These are phyloP conservation scores for Plenodomus lindquistii DNA, from an alignment of 2,329 filamentous ascomycete species.

Conservation along the genomic window DNA sequence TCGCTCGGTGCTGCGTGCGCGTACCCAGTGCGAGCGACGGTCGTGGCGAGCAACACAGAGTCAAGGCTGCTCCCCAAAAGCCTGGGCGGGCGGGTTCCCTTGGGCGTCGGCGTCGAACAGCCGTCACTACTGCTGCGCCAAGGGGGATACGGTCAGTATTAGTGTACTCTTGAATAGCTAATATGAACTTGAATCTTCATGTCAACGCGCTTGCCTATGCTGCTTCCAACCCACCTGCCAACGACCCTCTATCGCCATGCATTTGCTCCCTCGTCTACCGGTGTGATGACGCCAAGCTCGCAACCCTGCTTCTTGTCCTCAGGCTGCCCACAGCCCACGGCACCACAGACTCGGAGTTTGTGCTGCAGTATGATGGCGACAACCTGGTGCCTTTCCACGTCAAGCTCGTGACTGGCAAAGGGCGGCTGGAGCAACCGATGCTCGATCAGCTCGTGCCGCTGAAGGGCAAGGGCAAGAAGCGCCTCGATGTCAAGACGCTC, in stretches of 20 bases:
- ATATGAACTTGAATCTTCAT: constrained; percentile 11
- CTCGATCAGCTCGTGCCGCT: constrained; percentile 6
- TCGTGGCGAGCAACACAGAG: constrained; percentile 7
- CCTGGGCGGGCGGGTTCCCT: constrained; percentile 17
- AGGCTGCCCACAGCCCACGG: constrained; percentile 4
- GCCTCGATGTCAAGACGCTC: constrained; percentile 11
- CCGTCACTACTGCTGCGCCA: no score
- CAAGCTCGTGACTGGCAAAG: constrained; percentile 7
- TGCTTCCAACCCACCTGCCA: constrained; percentile 3
- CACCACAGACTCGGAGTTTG: constrained; percentile 4
- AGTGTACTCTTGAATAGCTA: constrained; percentile 8
- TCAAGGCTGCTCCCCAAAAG: constrained; percentile 16
- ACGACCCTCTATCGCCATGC: constrained; percentile 6
- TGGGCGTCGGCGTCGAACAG: no score
- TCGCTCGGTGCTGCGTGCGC: constrained; percentile 5
- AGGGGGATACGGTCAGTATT: constrained; percentile 12
- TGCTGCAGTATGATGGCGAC: constrained; percentile 13
- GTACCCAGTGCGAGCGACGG: constrained; percentile 11
- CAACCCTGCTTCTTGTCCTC: constrained; percentile 9
- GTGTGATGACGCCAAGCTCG: constrained; percentile 10
- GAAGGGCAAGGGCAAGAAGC: constrained; percentile 7
- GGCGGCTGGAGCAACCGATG: constrained; percentile 1
- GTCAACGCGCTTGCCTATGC: constrained; percentile 14
- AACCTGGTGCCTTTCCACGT: constrained; percentile 1
- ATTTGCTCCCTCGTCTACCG: constrained; percentile 11